Conservation (phyloP, 176 grass and related monocot genomes). For the Miscanthus lutarioriparius region DNA sequence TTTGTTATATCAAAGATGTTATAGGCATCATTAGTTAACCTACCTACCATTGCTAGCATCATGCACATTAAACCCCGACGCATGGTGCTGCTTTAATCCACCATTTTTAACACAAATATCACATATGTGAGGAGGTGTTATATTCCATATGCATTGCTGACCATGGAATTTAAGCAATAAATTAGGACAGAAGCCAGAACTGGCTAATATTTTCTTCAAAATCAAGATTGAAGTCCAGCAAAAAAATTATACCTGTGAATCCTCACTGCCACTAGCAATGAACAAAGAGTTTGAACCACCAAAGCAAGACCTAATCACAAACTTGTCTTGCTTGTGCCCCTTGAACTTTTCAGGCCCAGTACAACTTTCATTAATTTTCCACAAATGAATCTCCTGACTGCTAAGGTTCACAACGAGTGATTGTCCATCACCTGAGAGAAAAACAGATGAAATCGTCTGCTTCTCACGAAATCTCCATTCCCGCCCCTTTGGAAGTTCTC, state of each 20-base stretch:
- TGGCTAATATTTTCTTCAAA: constrained; percentile 5
- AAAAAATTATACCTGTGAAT: constrained; percentile 75
- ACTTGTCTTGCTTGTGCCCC: constrained; percentile 81
- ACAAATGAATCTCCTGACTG: constrained; percentile 94
- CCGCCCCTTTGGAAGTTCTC: constrained; percentile 68
- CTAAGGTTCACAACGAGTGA: constrained; percentile 88
- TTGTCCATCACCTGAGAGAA: constrained; percentile 76
- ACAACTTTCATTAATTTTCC: constrained; percentile 58
- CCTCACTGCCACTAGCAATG: constrained; percentile 93
- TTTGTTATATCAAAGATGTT: not conserved
- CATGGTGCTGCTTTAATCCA: constrained; percentile 18
- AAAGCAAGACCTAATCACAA: constrained; percentile 96
- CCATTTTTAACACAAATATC: not conserved
- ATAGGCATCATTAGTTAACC: not conserved
- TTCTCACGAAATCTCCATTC: constrained; percentile 76
- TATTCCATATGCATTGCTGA: not conserved
- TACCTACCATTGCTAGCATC: not conserved
- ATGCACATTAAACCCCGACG: not conserved
- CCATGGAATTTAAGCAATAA: constrained; percentile 12
- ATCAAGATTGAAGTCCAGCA: not conserved
- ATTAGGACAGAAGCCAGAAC: not conserved
- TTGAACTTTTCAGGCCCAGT: constrained; percentile 61
- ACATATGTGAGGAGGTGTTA: not conserved
- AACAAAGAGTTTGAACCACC: constrained; percentile 78
- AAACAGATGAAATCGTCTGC: constrained; percentile 71